Conservation (phyloP, 306 rosid species). For the Quercus dentata region DNA sequence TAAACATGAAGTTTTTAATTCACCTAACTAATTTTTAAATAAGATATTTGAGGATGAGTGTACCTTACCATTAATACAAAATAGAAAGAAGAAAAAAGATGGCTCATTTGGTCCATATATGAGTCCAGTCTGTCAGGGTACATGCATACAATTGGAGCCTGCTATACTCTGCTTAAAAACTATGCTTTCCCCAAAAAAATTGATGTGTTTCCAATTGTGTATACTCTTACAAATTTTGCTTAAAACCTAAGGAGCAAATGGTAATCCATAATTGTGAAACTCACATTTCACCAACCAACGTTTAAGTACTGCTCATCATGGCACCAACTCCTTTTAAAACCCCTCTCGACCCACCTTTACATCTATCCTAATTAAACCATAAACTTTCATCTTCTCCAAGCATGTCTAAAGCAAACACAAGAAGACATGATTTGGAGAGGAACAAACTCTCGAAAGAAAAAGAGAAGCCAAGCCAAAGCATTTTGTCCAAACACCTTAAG, state of each 20-base stretch:
- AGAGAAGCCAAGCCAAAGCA: conserved; percentile 45
- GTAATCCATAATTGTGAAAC: conserved; percentile 49
- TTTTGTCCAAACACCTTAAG: conserved; percentile 61
- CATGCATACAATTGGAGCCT: too few relatives aligned
- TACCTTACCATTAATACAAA: too few relatives aligned
- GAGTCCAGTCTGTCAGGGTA: too few relatives aligned
- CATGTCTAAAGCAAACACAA: conserved; percentile 60
- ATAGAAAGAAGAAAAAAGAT: too few relatives aligned
- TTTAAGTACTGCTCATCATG: neutral
- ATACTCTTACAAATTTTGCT: conserved; percentile 46
- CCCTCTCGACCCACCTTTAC: conserved; percentile 12
- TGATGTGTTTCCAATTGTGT: neutral
- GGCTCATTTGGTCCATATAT: too few relatives aligned
- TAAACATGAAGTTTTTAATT: neutral
- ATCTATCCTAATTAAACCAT: neutral
- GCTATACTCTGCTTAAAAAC: too few relatives aligned
- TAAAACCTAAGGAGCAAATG: conserved; percentile 54
- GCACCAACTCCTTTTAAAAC: conserved; percentile 18
- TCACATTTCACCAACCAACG: conserved; percentile 75
- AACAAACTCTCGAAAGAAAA: conserved; percentile 48
- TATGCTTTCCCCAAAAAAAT: neutral
- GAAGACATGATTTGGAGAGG: conserved; percentile 56
- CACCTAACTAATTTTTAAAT: neutral
- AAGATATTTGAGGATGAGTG: neutral
- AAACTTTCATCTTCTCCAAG: conserved; percentile 9